A percentile compares a stretch with the other conserved stretches of the same genome.
These are phyloP conservation scores for Rosa chinensis DNA, from an alignment of 306 rosid genomes.

Conservation along the genomic window DNA sequence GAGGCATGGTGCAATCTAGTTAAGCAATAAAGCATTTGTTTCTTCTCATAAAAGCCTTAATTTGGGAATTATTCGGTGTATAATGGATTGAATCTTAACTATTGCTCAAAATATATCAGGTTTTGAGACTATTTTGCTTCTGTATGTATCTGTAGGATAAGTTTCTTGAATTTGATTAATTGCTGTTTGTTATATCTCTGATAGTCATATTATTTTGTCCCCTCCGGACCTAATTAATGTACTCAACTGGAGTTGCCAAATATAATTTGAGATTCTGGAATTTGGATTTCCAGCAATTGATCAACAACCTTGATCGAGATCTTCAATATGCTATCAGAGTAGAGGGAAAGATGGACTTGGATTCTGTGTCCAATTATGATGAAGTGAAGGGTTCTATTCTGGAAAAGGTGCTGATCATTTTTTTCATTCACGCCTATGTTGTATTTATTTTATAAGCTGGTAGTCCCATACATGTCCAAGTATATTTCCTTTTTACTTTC, in stretches of 20 bases:
- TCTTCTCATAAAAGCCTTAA: background rate
- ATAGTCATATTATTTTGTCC: background rate
- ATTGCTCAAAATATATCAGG: background rate
- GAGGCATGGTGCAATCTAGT: background rate
- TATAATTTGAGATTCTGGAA: constrained; percentile 32
- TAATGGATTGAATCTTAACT: background rate
- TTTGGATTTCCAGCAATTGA: constrained; percentile 66
- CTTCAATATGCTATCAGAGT: constrained; percentile 90
- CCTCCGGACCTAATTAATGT: constrained; percentile 12
- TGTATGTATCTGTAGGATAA: constrained; percentile 2
- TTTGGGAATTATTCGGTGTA: background rate
- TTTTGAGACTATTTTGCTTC: background rate
- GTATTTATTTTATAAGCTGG: constrained; percentile 2
- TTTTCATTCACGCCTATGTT: constrained; percentile 22
- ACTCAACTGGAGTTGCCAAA: constrained; percentile 18
- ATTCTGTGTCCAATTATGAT: constrained; percentile 74
- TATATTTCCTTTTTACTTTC: constrained; percentile 13
- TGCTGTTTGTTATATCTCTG: constrained; percentile 1
- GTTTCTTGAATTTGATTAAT: constrained; percentile 3
- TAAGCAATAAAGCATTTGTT: background rate
- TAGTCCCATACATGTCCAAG: constrained; percentile 16
- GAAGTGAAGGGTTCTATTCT: constrained; percentile 80
- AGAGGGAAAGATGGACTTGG: constrained; percentile 91
- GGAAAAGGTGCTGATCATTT: constrained; percentile 68
- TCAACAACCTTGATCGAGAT: constrained; percentile 87